A percentile compares a stretch with the other conserved stretches of the same genome.
These are phyloP conservation scores for Chalciporus pseudorubinellus DNA, from an alignment of 768 basidiomycete species.

Conservation along the genomic window DNA sequence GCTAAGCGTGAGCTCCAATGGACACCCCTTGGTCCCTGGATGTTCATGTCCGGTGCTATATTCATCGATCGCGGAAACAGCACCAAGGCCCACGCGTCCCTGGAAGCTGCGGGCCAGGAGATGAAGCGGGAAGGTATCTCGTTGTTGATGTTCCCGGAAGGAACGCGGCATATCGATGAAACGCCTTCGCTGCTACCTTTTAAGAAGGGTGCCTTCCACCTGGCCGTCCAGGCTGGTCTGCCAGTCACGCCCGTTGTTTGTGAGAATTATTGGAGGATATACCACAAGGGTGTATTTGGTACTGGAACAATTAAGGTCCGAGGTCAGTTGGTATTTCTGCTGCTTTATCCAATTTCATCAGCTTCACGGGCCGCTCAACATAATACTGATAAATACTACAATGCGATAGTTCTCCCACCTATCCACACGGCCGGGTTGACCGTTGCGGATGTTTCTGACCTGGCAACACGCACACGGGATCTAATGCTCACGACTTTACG, in stretches of 20 bases:
- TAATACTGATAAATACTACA: constrained; percentile 4
- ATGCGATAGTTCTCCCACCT: constrained; percentile 78
- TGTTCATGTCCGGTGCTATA: constrained; percentile 85
- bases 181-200: constrained; percentile 73
- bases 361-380: constrained; percentile 2
- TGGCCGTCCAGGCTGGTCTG: constrained; percentile 86
- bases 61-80: constrained; percentile 89
- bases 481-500: constrained; percentile 76
- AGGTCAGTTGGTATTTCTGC: constrained; percentile 42
- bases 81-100: constrained; percentile 66
- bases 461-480: constrained; percentile 65
- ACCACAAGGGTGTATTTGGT: constrained; percentile 74
- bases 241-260: constrained; percentile 90
- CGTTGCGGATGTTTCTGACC: constrained; percentile 62
- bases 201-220: constrained; percentile 98
- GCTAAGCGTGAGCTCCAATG: constrained; percentile 88
- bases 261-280: constrained; percentile 91
- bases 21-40: constrained; percentile 87
- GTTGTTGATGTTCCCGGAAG: constrained; percentile 96
- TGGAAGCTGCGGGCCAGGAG: constrained; percentile 71
- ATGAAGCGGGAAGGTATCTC: constrained; percentile 74
- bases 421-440: constrained; percentile 73
- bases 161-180: constrained; percentile 76
- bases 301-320: constrained; percentile 75
- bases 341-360: not conserved